Conservation (phyloP, 164 flowering plant genomes). For the Nymphaea colorata region DNA sequence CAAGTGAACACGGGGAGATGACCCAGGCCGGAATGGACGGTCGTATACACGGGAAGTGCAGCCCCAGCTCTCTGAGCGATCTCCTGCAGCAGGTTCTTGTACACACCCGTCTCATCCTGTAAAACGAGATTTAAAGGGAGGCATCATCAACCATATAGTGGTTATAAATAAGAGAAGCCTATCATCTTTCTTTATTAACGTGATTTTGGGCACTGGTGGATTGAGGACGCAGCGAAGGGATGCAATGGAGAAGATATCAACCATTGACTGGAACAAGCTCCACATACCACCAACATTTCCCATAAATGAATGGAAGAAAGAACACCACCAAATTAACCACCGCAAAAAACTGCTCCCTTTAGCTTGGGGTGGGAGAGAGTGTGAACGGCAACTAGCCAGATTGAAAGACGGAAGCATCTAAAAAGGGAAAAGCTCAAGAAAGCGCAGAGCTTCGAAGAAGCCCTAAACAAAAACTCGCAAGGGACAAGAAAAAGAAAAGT, state of each 20-base stretch:
- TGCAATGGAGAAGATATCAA: not conserved
- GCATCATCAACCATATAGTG: not conserved
- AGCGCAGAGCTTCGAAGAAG: not conserved
- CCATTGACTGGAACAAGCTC: too few relatives aligned
- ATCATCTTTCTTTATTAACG: too few relatives aligned
- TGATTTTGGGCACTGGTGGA: not conserved
- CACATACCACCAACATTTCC: too few relatives aligned
- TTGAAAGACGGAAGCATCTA: not conserved
- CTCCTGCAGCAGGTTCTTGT: conserved; percentile 94
- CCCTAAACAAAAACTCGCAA: not conserved
- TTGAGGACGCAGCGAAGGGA: not conserved
- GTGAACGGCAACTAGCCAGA: not conserved
- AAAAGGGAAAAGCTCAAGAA: not conserved
- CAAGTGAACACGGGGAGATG: conserved; percentile 91
- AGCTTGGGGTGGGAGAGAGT: too few relatives aligned
- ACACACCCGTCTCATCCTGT: conserved; percentile 98
- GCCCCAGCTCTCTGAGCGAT: conserved; percentile 97
- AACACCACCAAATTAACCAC: too few relatives aligned
- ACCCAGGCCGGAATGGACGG: conserved; percentile 80
- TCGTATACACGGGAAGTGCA: conserved; percentile 73
- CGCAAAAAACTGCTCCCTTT: too few relatives aligned
- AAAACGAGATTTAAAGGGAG: conserved; percentile 3
- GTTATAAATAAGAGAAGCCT: too few relatives aligned
- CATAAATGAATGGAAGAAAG: too few relatives aligned
- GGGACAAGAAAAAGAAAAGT: not conserved